Percentiles rank a stretch among this genome's conserved stretches.
Conservation (phyloP, 148 eudicot genomes). For the Rhododendron vialii region DNA sequence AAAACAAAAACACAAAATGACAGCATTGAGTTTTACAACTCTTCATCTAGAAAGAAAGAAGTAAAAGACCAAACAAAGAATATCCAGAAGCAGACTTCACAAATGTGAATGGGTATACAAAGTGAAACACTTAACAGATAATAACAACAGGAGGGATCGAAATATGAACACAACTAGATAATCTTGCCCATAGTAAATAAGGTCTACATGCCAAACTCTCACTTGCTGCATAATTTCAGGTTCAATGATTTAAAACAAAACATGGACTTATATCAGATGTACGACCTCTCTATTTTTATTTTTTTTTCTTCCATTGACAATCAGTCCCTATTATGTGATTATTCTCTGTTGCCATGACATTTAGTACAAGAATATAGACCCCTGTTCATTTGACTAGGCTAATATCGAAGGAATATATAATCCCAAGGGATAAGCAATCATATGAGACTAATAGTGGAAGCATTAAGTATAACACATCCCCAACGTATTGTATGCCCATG, state of each 20-base stretch:
- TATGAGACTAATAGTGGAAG: background rate
- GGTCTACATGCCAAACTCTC: background rate
- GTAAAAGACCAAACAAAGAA: background rate
- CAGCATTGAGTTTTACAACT: background rate
- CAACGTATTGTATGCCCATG: background rate
- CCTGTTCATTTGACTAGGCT: background rate
- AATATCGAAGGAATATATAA: background rate
- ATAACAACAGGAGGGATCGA: background rate
- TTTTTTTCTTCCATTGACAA: background rate
- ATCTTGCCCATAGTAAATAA: background rate
- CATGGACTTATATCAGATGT: background rate
- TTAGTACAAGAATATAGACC: background rate
- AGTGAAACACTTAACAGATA: background rate
- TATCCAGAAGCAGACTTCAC: background rate
- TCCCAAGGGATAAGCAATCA: background rate
- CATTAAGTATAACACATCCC: background rate
- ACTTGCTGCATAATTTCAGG: background rate
- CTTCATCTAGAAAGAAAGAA: background rate
- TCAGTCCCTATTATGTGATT: background rate
- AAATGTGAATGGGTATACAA: background rate
- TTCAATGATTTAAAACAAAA: background rate
- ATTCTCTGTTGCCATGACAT: background rate
- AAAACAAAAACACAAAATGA: slow-evolving; percentile 1
- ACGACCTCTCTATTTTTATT: background rate
- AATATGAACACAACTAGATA: background rate